phyloP scores from a whole-genome alignment of 441 rosid species.

The Melastoma candidum region DNA sequence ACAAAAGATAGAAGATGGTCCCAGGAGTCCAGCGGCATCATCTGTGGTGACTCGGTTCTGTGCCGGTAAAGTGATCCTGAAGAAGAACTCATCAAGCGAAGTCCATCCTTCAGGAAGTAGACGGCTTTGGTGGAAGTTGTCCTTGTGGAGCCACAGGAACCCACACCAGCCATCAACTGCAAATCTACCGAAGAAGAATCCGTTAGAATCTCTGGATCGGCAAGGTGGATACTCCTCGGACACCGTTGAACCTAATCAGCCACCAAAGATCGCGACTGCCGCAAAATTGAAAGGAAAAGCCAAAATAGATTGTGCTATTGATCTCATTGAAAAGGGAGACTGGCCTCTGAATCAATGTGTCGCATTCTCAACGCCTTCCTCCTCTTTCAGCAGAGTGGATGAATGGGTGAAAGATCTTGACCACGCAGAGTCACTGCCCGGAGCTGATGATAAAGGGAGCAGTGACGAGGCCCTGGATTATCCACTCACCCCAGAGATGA shows the following conservation, averaged over 20 bases:
- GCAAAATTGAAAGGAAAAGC: conserved; percentile 26
- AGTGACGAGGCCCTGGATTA: conserved; percentile 25
- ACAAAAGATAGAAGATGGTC: conserved; percentile 19
- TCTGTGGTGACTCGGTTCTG: conserved; percentile 48
- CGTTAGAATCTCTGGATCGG: conserved; percentile 29
- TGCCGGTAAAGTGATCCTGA: conserved; percentile 90
- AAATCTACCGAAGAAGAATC: conserved; percentile 25
- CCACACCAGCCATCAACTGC: conserved; percentile 33
- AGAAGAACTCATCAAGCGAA: conserved; percentile 92
- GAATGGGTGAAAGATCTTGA: conserved; percentile 78
- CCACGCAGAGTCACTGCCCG: conserved; percentile 11
- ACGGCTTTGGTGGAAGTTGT: conserved; percentile 79
- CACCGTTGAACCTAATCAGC: conserved; percentile 42
- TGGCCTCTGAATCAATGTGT: conserved; percentile 82
- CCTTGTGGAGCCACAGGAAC: conserved; percentile 95
- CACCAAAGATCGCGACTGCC: conserved; percentile 20
- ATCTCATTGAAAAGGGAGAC: conserved; percentile 15
- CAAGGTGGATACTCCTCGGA: conserved; percentile 84
- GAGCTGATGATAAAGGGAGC: conserved; percentile 15
- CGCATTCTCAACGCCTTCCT: conserved; percentile 45
- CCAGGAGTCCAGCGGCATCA: conserved; percentile 32
- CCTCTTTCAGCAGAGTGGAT: conserved; percentile 60
- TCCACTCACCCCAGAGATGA: conserved; percentile 44
- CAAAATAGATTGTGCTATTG: conserved; percentile 15
- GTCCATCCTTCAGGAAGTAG: conserved; percentile 81